Evolutionary conservation across 352 stramenopile genomes (phyloP).

Genomic region (Phytophthora citrophthora): DNA sequence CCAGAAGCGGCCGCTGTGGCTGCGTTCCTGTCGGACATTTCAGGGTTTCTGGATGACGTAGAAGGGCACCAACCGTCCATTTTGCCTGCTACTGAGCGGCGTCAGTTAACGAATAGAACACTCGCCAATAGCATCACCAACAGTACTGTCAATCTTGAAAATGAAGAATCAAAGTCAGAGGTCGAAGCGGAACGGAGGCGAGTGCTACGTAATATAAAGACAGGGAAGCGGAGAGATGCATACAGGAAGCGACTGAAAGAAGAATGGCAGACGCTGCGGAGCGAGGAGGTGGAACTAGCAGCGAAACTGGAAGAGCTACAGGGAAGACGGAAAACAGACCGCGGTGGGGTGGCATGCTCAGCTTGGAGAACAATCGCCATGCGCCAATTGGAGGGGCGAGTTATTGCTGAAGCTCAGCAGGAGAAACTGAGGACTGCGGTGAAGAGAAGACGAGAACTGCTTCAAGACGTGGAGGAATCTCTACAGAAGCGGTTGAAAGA

Average conservation of each 20-base stretch:
- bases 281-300: conserved; percentile 23
- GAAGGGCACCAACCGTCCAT: neutral
- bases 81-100: neutral
- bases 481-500: conserved; percentile 18
- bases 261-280: conserved; percentile 18
- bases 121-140: neutral
- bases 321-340: neutral
- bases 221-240: conserved; percentile 24
- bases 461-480: conserved; percentile 19
- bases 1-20: conserved; percentile 16
- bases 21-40: conserved; percentile 30
- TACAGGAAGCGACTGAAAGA: conserved; percentile 24
- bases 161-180: neutral
- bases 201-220: conserved; percentile 16
- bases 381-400: conserved; percentile 18
- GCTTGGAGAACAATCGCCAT: conserved; percentile 25
- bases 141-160: neutral
- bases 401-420: conserved; percentile 17
- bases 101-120: conserved; percentile 11
- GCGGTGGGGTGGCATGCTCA: neutral
- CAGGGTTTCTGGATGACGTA: conserved; percentile 21
- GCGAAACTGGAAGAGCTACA: conserved; percentile 14
- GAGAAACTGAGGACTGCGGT: conserved; percentile 19
- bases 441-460: conserved; percentile 8
- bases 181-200: conserved; percentile 19